Evolutionary conservation across 139 green algal species (phyloP), one percentile per base, ranked within the genome.

Genomic region (Edaphochlamys debaryana): DNA sequence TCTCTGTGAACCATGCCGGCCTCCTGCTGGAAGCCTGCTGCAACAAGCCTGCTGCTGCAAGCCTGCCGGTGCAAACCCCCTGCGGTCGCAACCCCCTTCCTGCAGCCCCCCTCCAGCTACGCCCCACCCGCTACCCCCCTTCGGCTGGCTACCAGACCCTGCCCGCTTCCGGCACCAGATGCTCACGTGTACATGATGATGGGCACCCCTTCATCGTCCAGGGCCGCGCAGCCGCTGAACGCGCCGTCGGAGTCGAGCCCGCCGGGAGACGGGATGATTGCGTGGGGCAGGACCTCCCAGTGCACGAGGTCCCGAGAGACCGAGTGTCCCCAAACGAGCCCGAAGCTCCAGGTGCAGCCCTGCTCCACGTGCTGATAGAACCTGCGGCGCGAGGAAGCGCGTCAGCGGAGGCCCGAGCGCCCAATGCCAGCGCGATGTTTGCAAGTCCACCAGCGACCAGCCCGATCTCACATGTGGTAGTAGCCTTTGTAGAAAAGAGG

Each of bases 311-410:
- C 89, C 56, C 25, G 52, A 22, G 17, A 62, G 17, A 62, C 4
- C 19, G 20, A 23, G 17, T 30, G 17, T 22, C 23, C 56, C 25
- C 25, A 63, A 6, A 63, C 56, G 54, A 96, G 91, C 66, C 94
- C 94, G 69, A 91, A 96, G 15, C 92, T 82, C 94, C 94, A 96
- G 32, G 89, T 79, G 69, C 86, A 91, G 7, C 77, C 80, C 56
- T 89, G 36, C 3, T 67, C 34, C 15, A 96, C 76, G 58, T 96
- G 88, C 88, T 96, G 94, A 41, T 96, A 96, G 67, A 96, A 96
- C 64, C 92, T 81, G 56, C 22, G 56, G 6, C 5, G 8, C 20
- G 50, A 4, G 8, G 20, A 58, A 25, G 50, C 50, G 50, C 20
- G 50, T 58, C 50, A 58, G 2, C 7, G 23, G 50, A 19, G 50